A percentile compares a stretch with the other conserved stretches of the same genome.
phyloP scores from a whole-genome alignment of 257 asterid genomes.

The Verbascum thapsus region DNA sequence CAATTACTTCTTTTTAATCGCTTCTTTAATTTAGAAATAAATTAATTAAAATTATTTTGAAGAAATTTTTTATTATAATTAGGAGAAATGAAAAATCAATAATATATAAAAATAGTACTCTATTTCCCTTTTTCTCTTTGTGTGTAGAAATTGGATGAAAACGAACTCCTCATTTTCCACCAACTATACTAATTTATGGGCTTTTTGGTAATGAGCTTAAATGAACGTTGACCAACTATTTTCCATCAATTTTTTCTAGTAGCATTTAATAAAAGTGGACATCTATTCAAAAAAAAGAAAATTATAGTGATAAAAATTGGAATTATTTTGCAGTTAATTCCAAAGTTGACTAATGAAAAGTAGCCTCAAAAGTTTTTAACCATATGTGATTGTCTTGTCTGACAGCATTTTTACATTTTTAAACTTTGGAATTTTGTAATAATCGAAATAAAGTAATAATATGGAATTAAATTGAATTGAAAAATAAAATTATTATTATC shows the following conservation, averaged over 20 bases:
- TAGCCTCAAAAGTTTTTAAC: constrained; percentile 13
- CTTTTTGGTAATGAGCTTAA: background rate
- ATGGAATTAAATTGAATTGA: background rate
- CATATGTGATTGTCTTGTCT: constrained; percentile 13
- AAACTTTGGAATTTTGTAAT: constrained; percentile 15
- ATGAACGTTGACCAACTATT: constrained; percentile 36
- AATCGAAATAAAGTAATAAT: too few species aligned
- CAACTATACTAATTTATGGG: background rate
- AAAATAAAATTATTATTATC: background rate
- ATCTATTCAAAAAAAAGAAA: too few species aligned
- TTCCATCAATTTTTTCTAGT: background rate
- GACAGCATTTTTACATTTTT: constrained; percentile 25
- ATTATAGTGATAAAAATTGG: constrained; percentile 22
- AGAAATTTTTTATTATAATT: too few species aligned
- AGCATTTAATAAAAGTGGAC: constrained; percentile 25
- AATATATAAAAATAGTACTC: too few species aligned
- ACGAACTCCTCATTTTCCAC: background rate
- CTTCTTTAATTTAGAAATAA: too few species aligned
- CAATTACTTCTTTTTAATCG: too few species aligned
- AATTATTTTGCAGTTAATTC: constrained; percentile 35
- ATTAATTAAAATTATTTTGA: too few species aligned
- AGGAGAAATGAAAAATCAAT: too few species aligned
- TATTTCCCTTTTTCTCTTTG: background rate
- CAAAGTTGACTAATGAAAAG: constrained; percentile 49
- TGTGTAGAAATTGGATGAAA: background rate